phyloP scores from a whole-genome alignment of 1,284 basidiomycete genomes.

The Leccinum cinnamomeum region DNA sequence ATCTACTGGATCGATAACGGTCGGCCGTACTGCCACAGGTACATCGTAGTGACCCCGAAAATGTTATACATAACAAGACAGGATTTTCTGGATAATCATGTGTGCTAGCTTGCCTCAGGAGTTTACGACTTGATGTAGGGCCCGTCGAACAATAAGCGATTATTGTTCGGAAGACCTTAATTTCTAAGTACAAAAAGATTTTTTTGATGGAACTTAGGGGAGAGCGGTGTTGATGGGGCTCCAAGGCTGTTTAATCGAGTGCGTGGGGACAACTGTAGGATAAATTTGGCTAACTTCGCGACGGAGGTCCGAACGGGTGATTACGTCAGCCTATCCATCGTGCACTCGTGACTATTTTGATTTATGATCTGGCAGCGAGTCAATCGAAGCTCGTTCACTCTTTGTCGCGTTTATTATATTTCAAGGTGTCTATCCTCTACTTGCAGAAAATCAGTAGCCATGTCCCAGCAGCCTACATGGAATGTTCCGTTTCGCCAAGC shows the following conservation, averaged over 20 bases:
- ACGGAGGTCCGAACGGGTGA: constrained; percentile 2
- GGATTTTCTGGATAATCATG: not conserved
- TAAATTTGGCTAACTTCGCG: not conserved
- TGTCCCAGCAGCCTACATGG: constrained; percentile 59
- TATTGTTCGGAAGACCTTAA: constrained; percentile 15
- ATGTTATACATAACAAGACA: not conserved
- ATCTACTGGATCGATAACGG: not conserved
- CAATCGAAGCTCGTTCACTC: constrained; percentile 14
- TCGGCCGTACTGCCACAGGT: not conserved
- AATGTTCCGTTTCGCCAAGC: constrained; percentile 45
- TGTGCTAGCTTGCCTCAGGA: not conserved
- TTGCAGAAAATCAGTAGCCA: constrained; percentile 18
- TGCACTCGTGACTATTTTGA: constrained; percentile 5
- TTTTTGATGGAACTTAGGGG: constrained; percentile 3
- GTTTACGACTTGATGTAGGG: not conserved
- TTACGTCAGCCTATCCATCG: constrained; percentile 28
- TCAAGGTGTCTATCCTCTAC: not conserved
- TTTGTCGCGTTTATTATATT: constrained; percentile 7
- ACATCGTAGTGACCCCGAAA: not conserved
- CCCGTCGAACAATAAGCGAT: not conserved
- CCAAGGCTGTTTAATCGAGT: not conserved
- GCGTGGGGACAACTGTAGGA: not conserved
- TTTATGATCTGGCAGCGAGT: constrained; percentile 29
- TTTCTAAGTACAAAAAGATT: constrained; percentile 7
- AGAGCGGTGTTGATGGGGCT: not conserved